Evolutionary conservation across 805 yeast species (phyloP).

Genomic region (Zygoascus bituminiphila): DNA sequence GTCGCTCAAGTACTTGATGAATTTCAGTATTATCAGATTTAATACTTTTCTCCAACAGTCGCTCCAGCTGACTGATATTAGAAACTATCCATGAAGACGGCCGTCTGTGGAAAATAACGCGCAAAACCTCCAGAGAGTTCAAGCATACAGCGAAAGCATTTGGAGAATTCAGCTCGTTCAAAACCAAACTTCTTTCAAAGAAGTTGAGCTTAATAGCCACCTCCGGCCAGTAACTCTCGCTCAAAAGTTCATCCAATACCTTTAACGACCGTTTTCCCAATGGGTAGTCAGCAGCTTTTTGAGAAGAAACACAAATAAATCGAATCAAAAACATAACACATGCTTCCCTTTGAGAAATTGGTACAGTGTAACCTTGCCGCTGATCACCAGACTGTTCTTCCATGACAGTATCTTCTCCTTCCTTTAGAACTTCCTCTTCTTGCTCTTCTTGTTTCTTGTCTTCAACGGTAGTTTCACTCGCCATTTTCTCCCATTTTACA

Average conservation of each 20-base stretch:
- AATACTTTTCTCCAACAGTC: conserved; percentile 69
- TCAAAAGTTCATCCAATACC: conserved; percentile 64
- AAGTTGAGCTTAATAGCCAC: conserved; percentile 78
- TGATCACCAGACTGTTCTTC: conserved; percentile 10
- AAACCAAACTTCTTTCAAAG: conserved; percentile 78
- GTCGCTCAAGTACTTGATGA: conserved; percentile 47
- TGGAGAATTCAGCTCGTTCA: conserved; percentile 61
- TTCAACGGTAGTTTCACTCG: conserved; percentile 21
- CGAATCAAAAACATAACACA: conserved; percentile 83
- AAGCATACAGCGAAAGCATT: conserved; percentile 64
- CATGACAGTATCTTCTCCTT: conserved; percentile 3
- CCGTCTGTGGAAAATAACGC: conserved; percentile 74
- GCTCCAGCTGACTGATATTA: conserved; percentile 60
- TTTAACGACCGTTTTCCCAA: conserved; percentile 73
- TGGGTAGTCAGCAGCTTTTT: conserved; percentile 75
- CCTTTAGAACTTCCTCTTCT: not conserved
- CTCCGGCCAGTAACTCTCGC: conserved; percentile 76
- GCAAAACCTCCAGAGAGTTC: conserved; percentile 85
- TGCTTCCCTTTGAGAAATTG: conserved; percentile 77
- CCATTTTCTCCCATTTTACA: conserved; percentile 69
- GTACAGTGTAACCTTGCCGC: conserved; percentile 49
- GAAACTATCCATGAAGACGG: conserved; percentile 68
- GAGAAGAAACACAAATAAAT: conserved; percentile 78
- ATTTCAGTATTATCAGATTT: conserved; percentile 71
- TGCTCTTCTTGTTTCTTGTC: conserved; percentile 4